Conservation (phyloP, 306 rosid species). For the Trifolium pratense region DNA sequence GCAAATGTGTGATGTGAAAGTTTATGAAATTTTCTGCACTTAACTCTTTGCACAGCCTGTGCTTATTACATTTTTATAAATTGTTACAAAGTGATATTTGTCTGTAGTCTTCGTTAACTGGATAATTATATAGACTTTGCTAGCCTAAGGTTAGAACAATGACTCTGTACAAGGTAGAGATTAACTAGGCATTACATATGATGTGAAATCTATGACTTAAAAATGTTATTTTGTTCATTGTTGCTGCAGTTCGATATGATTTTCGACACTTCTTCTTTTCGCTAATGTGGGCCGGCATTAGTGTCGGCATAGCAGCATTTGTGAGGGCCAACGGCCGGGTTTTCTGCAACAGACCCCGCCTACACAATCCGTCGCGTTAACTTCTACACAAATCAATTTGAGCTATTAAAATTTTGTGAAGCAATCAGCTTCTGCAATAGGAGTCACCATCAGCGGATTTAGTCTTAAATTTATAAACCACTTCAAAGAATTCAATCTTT, state of each 20-base stretch:
- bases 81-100: not conserved
- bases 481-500: conserved; percentile 40
- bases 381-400: conserved; percentile 10
- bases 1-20: conserved; percentile 1
- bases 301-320: conserved; percentile 76
- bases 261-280: conserved; percentile 83
- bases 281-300: conserved; percentile 80
- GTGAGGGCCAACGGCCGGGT: conserved; percentile 89
- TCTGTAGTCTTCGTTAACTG: conserved; percentile 13
- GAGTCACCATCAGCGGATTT: conserved; percentile 32
- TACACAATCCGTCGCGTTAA: conserved; percentile 70
- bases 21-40: conserved; percentile 3
- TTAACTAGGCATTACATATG: not conserved
- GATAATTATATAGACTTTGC: conserved; percentile 30
- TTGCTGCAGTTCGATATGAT: conserved; percentile 71
- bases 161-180: conserved; percentile 4
- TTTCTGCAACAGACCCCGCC: conserved; percentile 93
- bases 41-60: not conserved
- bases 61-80: not conserved
- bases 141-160: conserved; percentile 20
- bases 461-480: conserved; percentile 23
- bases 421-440: conserved; percentile 44
- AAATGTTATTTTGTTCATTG: conserved; percentile 13
- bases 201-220: conserved; percentile 24
- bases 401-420: conserved; percentile 28